These are phyloP conservation scores for Neurospora hispaniola DNA, from an alignment of 495 filamentous ascomycete species.

Conservation along the genomic window DNA sequence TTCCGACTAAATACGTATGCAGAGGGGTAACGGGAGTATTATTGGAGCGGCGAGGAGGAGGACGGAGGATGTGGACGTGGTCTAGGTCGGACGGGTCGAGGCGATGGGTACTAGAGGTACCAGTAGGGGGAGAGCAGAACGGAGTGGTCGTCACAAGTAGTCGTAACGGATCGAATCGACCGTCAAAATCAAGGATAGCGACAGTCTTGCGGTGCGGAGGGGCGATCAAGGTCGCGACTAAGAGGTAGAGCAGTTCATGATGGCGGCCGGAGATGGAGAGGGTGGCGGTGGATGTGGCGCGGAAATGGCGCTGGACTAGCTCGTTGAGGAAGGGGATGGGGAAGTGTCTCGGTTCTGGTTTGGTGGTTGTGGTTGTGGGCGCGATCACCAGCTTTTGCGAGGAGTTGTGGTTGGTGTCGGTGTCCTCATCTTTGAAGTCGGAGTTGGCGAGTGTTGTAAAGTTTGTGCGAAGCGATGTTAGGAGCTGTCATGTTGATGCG, in stretches of 20 bases:
- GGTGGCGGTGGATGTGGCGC: slow-evolving; percentile 23
- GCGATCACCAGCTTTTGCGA: not conserved
- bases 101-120: not conserved
- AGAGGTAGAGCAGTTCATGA: slow-evolving; percentile 58
- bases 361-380: not conserved
- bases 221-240: slow-evolving; percentile 49
- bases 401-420: not conserved
- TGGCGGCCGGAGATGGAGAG: slow-evolving; percentile 41
- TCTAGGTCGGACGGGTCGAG: slow-evolving; percentile 15
- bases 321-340: slow-evolving; percentile 32
- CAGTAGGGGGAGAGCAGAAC: not conserved
- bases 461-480: slow-evolving; percentile 37
- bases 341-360: slow-evolving; percentile 14
- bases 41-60: slow-evolving; percentile 13
- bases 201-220: slow-evolving; percentile 43
- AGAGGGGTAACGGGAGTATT: not conserved
- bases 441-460: slow-evolving; percentile 4
- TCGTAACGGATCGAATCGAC: slow-evolving; percentile 51
- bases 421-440: not conserved
- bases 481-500: slow-evolving; percentile 19
- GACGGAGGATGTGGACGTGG: slow-evolving; percentile 33
- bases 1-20: slow-evolving; percentile 17
- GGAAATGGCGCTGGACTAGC: slow-evolving; percentile 28
- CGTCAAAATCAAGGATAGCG: slow-evolving; percentile 60
- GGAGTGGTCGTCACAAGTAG: slow-evolving; percentile 24